phyloP scores from a whole-genome alignment of 495 filamentous ascomycete genomes.

The Talaromyces stipitatus region DNA sequence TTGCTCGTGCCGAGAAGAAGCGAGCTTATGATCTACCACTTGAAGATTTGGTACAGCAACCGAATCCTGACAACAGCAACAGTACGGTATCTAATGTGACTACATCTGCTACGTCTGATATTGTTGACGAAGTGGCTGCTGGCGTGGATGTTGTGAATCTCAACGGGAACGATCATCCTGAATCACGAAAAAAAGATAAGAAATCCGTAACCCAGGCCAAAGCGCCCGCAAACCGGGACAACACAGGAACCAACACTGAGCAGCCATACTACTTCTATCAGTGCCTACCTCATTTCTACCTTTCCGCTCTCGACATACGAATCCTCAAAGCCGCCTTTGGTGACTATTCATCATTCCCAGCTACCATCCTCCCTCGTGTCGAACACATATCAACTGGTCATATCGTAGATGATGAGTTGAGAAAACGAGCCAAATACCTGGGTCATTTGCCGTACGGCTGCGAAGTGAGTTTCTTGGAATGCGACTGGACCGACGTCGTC shows the following conservation, averaged over 20 bases:
- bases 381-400: slow-evolving; percentile 90
- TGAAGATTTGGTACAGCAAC: slow-evolving; percentile 20
- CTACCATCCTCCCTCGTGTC: slow-evolving; percentile 82
- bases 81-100: not conserved
- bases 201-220: slow-evolving; percentile 10
- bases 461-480: slow-evolving; percentile 90
- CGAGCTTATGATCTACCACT: slow-evolving; percentile 38
- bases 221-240: not conserved
- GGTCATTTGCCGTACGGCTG: slow-evolving; percentile 88
- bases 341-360: slow-evolving; percentile 73
- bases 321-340: slow-evolving; percentile 89
- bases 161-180: slow-evolving; percentile 9
- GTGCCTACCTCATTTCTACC: slow-evolving; percentile 80
- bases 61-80: not conserved
- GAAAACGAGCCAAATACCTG: slow-evolving; percentile 83
- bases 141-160: slow-evolving; percentile 20
- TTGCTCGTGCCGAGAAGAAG: slow-evolving; percentile 37
- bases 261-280: slow-evolving; percentile 79
- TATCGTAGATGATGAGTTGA: slow-evolving; percentile 80
- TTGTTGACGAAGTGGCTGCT: slow-evolving; percentile 18
- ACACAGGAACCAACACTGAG: slow-evolving; percentile 12
- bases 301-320: slow-evolving; percentile 89
- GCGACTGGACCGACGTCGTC: slow-evolving; percentile 93
- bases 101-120: not conserved
- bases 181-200: slow-evolving; percentile 21